Evolutionary conservation across 768 basidiomycete genomes (phyloP).

Genomic region (Kwoniella bestiolae): DNA sequence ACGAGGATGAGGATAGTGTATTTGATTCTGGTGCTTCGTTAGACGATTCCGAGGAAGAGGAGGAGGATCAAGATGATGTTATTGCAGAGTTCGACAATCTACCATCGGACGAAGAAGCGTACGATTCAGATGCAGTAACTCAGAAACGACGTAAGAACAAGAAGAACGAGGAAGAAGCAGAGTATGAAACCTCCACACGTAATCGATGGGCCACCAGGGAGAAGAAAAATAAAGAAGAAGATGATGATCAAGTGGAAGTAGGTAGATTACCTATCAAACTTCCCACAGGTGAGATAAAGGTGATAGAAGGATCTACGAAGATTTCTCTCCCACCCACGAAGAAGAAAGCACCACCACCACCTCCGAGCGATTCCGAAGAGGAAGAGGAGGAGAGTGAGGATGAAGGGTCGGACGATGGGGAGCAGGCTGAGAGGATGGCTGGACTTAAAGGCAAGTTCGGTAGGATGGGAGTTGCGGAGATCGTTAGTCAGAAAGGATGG

Average conservation of each 20-base stretch:
- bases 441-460: slow-evolving; percentile 52
- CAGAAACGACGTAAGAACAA: slow-evolving; percentile 68
- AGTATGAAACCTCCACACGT: slow-evolving; percentile 63
- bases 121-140: slow-evolving; percentile 62
- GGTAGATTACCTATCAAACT: slow-evolving; percentile 79
- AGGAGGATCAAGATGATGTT: slow-evolving; percentile 27
- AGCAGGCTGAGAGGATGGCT: slow-evolving; percentile 48
- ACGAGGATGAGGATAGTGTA: slow-evolving; percentile 56
- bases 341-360: slow-evolving; percentile 25
- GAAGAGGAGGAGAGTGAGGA: slow-evolving; percentile 42
- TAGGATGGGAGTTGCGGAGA: slow-evolving; percentile 54
- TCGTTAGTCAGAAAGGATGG: slow-evolving; percentile 52
- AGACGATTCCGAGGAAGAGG: slow-evolving; percentile 43
- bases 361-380: slow-evolving; percentile 32
- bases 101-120: slow-evolving; percentile 31
- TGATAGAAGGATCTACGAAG: slow-evolving; percentile 53
- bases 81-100: slow-evolving; percentile 28
- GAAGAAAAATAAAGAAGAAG: slow-evolving; percentile 13
- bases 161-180: slow-evolving; percentile 60
- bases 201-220: slow-evolving; percentile 36
- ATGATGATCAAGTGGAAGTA: slow-evolving; percentile 50
- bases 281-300: slow-evolving; percentile 73
- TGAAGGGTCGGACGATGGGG: slow-evolving; percentile 46
- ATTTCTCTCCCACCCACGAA: slow-evolving; percentile 46
- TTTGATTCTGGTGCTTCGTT: slow-evolving; percentile 58